Evolutionary conservation across 1,284 basidiomycete species (phyloP), one percentile per base, ranked within the genome.

Genomic region (Porogramme epimiltina): DNA sequence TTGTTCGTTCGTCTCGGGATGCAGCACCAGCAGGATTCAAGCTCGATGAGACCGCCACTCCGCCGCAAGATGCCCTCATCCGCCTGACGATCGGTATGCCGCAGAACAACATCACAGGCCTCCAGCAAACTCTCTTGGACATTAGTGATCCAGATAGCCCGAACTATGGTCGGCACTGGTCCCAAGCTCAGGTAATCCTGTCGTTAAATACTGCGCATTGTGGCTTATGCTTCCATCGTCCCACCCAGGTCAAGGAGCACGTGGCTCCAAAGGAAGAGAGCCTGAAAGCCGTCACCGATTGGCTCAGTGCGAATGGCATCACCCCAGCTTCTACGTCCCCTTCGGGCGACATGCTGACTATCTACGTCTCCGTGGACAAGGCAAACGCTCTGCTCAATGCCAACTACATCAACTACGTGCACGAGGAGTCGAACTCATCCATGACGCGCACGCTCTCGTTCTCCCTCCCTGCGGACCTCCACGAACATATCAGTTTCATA

Each of bases 161-260:
- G 5, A 68, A 70, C 53, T 78, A 74, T 45, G 69, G 75, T 11
- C 67, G 73, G 26, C 74, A 79, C 56, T 79, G 76, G 76, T 65
- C 67, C 26, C 58, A 67, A 3, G 59, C 54, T 3, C 51, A 70
- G 42, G 65, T 81, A 13, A 6, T 6, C 28, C 13, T 13, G 13
- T 31, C 8, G 6, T 6, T 31, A 8, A 6, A 31, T 13, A 8
- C 28, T 31, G 8, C 8, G 8, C 6, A 8, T 13, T 13, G 28
- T 8, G 13, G 28, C 13, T 31, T 31, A 13, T 13, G n/a, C n/a
- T n/a, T n/a, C n/a, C n/a, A n/a, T n/a, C 28, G 34, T 23, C 42
- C 28, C 22, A 24, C n/a, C 6, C 13, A 31, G 28, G 13, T 31
- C 13, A 6, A 13, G 28, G 28, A 31, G 8, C 28, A 31, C 51